Conservation (phyloP, 192 early-diverging fungal species). For the Funneliformis mosseae region DNA sequence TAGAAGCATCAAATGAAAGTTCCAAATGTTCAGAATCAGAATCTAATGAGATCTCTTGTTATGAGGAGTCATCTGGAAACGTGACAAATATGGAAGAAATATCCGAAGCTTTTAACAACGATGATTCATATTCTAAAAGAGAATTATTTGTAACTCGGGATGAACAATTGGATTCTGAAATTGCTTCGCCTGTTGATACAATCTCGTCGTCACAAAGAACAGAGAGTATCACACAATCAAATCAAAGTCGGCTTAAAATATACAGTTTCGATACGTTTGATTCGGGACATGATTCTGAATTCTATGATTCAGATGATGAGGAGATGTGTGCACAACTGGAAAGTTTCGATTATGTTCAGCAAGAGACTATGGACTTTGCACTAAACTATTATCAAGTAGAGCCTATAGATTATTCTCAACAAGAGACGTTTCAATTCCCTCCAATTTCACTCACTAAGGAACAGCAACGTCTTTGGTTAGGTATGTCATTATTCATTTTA, state of each 20-base stretch:
- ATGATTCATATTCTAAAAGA: background rate
- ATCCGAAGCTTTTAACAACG: background rate
- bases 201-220: background rate
- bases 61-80: background rate
- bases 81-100: background rate
- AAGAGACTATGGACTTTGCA: background rate
- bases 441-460: background rate
- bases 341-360: background rate
- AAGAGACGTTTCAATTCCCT: background rate
- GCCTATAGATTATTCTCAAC: background rate
- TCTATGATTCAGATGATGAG: background rate
- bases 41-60: background rate
- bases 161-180: background rate
- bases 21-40: background rate
- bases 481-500: background rate
- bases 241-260: background rate
- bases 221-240: background rate
- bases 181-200: background rate
- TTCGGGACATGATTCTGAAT: background rate
- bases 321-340: background rate
- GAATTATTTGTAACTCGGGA: background rate
- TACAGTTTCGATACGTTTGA: background rate
- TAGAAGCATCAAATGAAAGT: background rate
- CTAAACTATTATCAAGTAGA: background rate
- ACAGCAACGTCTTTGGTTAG: background rate